A percentile compares a stretch with the other conserved stretches of the same genome.
Evolutionary conservation across 192 early-diverging fungal species (phyloP).

Genomic region (Chytriomyces hyalinus): DNA sequence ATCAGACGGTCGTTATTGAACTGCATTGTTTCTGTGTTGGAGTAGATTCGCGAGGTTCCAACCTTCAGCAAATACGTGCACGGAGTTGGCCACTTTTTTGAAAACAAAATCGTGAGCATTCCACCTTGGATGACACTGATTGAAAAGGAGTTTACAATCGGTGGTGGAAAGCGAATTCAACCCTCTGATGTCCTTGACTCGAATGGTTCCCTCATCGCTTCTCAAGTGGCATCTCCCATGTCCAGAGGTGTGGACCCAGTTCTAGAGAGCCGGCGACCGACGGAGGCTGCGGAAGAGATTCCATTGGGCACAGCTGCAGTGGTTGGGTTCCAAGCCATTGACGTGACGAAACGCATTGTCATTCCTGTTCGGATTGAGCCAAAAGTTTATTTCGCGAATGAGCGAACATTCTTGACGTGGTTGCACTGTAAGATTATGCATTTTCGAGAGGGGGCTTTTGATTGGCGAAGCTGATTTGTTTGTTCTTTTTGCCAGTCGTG

Average conservation of each 20-base stretch:
- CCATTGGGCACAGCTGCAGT: conserved; percentile 31
- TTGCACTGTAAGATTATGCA: conserved; percentile 63
- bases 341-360: conserved; percentile 41
- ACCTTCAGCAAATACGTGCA: conserved; percentile 99
- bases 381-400: conserved; percentile 88
- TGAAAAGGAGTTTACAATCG: conserved; percentile 54
- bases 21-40: neutral
- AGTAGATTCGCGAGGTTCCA: conserved; percentile 75
- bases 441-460: neutral
- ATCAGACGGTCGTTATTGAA: neutral
- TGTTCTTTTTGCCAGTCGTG: conserved; percentile 42
- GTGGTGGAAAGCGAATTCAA: conserved; percentile 11
- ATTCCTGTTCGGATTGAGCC: conserved; percentile 76
- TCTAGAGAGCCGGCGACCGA: conserved; percentile 11
- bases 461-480: neutral
- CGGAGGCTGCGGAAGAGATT: conserved; percentile 5
- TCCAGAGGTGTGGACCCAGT: neutral
- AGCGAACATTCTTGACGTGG: conserved; percentile 85
- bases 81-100: conserved; percentile 81
- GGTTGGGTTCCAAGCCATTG: conserved; percentile 34
- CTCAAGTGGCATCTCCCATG: conserved; percentile 26
- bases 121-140: conserved; percentile 97
- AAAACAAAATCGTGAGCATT: conserved; percentile 75
- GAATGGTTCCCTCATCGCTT: conserved; percentile 6
- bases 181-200: conserved; percentile 27